These are phyloP conservation scores for Lathyrus oleraceus DNA, from an alignment of 306 rosid genomes.

Conservation along the genomic window DNA sequence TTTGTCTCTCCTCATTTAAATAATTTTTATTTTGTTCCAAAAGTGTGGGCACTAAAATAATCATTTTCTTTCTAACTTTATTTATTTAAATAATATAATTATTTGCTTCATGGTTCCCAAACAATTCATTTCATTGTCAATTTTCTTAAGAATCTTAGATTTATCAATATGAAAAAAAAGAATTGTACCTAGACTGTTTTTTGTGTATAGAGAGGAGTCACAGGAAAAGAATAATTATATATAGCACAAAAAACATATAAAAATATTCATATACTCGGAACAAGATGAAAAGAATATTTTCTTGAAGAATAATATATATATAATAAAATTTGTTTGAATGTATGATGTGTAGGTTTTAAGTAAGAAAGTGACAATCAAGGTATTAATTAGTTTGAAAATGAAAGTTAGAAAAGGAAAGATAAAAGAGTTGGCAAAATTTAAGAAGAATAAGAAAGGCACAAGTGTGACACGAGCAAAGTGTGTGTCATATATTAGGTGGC, in stretches of 20 bases:
- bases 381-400: conserved; percentile 26
- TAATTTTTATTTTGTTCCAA: too few species aligned
- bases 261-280: conserved; percentile 4
- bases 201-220: background rate
- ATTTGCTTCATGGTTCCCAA: background rate
- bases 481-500: conserved; percentile 52
- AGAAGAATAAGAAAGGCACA: conserved; percentile 39
- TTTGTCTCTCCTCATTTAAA: too few species aligned
- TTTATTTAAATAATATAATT: too few species aligned
- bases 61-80: too few species aligned
- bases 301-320: background rate
- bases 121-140: background rate
- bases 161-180: background rate
- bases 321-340: background rate
- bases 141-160: too few species aligned
- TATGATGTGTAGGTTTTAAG: background rate
- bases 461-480: conserved; percentile 52
- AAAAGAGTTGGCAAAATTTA: conserved; percentile 5
- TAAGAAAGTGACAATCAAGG: conserved; percentile 27
- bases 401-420: conserved; percentile 23
- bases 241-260: conserved; percentile 1
- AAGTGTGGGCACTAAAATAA: too few species aligned
- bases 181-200: background rate
- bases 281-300: conserved; percentile 20
- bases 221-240: background rate